Evolutionary conservation across 2,329 filamentous ascomycete genomes (phyloP).

Genomic region (Hypoxylon sp.): DNA sequence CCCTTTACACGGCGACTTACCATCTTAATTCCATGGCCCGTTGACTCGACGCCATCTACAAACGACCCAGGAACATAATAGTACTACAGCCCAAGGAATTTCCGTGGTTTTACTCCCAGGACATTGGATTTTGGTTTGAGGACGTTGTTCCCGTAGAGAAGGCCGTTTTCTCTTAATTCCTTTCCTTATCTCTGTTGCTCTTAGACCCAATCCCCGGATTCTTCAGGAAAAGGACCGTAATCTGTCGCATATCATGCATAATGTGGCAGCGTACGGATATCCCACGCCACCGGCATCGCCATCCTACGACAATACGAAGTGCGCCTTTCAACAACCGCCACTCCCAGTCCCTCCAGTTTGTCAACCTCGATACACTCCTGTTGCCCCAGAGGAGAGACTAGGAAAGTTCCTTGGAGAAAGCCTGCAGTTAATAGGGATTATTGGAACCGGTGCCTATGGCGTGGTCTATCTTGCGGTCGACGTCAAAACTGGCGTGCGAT

Average conservation of each 20-base stretch:
- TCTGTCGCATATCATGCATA: constrained; percentile 68
- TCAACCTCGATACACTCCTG: constrained; percentile 67
- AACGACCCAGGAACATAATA: constrained; percentile 49
- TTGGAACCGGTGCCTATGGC: constrained; percentile 95
- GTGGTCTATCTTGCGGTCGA: constrained; percentile 94
- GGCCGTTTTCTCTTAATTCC: constrained; percentile 54
- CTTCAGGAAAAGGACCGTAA: constrained; percentile 50
- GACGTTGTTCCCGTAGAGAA: constrained; percentile 51
- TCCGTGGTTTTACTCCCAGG: constrained; percentile 49
- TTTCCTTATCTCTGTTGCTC: constrained; percentile 49
- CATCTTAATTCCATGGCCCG: constrained; percentile 60
- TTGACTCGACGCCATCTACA: constrained; percentile 64
- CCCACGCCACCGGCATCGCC: constrained; percentile 72
- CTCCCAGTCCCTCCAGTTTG: constrained; percentile 58
- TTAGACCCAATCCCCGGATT: constrained; percentile 47
- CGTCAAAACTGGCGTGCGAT: constrained; percentile 83
- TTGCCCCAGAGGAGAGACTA: constrained; percentile 85
- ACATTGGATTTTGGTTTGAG: constrained; percentile 50
- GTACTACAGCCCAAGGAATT: constrained; percentile 46
- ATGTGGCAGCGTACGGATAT: constrained; percentile 70
- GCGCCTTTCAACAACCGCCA: constrained; percentile 59
- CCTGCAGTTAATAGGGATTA: constrained; percentile 85
- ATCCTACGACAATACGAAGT: constrained; percentile 66
- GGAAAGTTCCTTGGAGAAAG: constrained; percentile 86
- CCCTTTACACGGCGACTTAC: constrained; percentile 43